phyloP scores from a whole-genome alignment of 2,329 filamentous ascomycete genomes.

The Epichloe sylvatica region DNA sequence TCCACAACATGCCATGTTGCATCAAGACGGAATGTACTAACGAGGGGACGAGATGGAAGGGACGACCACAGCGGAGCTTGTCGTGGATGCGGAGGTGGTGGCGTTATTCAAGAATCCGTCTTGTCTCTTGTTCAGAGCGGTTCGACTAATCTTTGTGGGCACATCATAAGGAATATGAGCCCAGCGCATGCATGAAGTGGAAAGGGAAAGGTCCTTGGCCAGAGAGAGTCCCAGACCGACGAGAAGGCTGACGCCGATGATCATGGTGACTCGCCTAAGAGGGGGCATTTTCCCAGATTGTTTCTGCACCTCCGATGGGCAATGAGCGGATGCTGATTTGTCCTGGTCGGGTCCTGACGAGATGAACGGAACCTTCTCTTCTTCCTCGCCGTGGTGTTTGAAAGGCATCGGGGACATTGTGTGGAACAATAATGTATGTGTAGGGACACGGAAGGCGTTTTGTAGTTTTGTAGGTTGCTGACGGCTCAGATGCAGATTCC shows the following conservation, averaged over 20 bases:
- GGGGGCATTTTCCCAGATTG: conserved; percentile 8
- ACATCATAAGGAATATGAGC: neutral
- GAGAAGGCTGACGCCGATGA: conserved; percentile 14
- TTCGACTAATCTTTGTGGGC: neutral
- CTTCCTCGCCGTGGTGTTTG: conserved; percentile 7
- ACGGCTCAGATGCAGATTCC: neutral
- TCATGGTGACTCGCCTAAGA: conserved; percentile 6
- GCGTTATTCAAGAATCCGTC: neutral
- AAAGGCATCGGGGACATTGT: conserved; percentile 8
- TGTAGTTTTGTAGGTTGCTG: neutral
- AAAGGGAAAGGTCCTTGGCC: neutral
- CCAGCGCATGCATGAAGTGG: conserved; percentile 1
- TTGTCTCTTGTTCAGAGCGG: conserved; percentile 3
- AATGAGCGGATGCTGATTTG: neutral
- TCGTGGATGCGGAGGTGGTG: neutral
- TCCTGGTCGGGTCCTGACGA: conserved; percentile 1
- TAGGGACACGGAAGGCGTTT: neutral
- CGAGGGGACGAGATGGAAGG: neutral
- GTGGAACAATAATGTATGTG: neutral
- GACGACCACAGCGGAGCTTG: neutral
- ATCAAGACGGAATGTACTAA: neutral
- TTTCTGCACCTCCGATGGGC: neutral
- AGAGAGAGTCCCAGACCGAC: conserved; percentile 13
- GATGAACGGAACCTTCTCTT: conserved; percentile 11
- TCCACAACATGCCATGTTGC: neutral